Base-by-base conservation (phyloP, 2,329 filamentous ascomycete genomes). In the Calonectria hongkongensis region DNA sequence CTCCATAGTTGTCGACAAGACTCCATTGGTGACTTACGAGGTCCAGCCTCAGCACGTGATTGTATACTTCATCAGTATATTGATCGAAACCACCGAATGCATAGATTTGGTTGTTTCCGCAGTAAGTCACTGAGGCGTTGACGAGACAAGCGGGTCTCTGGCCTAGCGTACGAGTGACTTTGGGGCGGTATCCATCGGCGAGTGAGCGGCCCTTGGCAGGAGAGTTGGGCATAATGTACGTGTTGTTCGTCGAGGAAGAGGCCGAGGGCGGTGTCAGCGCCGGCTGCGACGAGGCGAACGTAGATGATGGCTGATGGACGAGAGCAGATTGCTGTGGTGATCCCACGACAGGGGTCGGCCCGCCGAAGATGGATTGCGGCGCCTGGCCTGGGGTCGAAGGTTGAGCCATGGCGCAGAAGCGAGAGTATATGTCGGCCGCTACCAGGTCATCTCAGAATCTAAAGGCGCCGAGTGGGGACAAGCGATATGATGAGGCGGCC, bases 1-100 rank as follows among this genome's bases (percentile, higher is more conserved):
- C 96, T 41, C 97, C 97, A 87, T 98, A 99, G 85, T 99, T 99
- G 85, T 98, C 97, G 25, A 99, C 96, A 64, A 99, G 87, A 77
- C 92, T 97, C 97, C 97, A 99, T 83, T 97, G 95, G 78, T 97
- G 92, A 74, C 93, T 96, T 73, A 93, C 89, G 75, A 99, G 89
- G 83, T 99, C 96, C 65, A 99, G 87, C 79, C 92, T 93, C 75
- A 99, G 88, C 50, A 99, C 97, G 86, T 99, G 97, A 82, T 99
- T 99, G 86, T 99, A 99, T 21, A 99, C 94, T 87, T 99, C 97
- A 83, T 99, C 97, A 0, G 97, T 99, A 82, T 98, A 98, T 84
- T 98, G 96, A 82, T 99, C 97, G 81, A 99, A 99, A 21, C 97
- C 97, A 51, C 97, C 97, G 87, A 99, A 99, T 13, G 96, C 97